Evolutionary conservation across 208 protist genomes (phyloP).

Genomic region (Crithidia fasciculata): DNA sequence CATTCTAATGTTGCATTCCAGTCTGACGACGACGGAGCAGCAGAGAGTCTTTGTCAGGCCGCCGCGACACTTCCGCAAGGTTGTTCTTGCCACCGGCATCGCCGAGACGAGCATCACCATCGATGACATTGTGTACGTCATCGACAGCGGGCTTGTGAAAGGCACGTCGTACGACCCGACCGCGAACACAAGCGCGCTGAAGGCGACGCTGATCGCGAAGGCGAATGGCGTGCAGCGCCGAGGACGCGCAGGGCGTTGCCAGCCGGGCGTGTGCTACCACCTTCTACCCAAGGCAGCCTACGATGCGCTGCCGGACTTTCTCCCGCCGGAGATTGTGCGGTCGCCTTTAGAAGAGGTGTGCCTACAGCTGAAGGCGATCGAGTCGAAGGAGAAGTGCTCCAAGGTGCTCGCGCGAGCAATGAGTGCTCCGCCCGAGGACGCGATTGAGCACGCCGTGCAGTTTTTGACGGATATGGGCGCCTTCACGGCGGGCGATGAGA

Average conservation of each 20-base stretch:
- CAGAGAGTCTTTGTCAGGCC: conserved; percentile 91
- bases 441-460: conserved; percentile 68
- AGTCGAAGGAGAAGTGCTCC: conserved; percentile 75
- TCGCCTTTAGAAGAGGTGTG: conserved; percentile 88
- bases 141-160: conserved; percentile 96
- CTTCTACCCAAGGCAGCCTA: conserved; percentile 78
- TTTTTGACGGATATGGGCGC: conserved; percentile 89
- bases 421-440: conserved; percentile 61
- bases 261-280: conserved; percentile 82
- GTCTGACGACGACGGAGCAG: conserved; percentile 89
- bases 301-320: conserved; percentile 89
- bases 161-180: conserved; percentile 84
- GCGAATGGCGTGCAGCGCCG: conserved; percentile 89
- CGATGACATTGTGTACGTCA: conserved; percentile 95
- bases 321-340: conserved; percentile 92
- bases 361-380: conserved; percentile 88
- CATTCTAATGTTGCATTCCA: conserved; percentile 90
- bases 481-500: conserved; percentile 73
- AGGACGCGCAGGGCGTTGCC: conserved; percentile 93
- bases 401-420: conserved; percentile 81
- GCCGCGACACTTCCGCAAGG: conserved; percentile 81
- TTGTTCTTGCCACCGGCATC: conserved; percentile 97
- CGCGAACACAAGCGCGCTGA: conserved; percentile 80
- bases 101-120: conserved; percentile 98
- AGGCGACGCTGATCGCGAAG: conserved; percentile 79